phyloP scores from a whole-genome alignment of 495 filamentous ascomycete species.

The Halenospora varia region DNA sequence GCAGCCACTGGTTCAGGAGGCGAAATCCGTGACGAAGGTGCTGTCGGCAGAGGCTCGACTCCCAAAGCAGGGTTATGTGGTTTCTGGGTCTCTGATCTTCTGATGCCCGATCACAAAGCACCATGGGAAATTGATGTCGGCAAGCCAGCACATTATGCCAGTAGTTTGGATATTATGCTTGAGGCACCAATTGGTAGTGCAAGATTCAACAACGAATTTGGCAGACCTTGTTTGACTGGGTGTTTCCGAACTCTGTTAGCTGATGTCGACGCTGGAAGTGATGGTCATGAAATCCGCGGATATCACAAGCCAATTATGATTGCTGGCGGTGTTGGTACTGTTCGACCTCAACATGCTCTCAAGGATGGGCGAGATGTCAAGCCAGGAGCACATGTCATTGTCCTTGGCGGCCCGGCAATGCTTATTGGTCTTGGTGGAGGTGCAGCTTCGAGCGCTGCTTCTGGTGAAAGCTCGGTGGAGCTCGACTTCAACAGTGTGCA shows the following conservation, averaged over 20 bases:
- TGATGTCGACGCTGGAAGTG: slow-evolving; percentile 55
- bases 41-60: slow-evolving; percentile 86
- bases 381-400: slow-evolving; percentile 81
- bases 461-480: slow-evolving; percentile 82
- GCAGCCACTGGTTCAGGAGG: slow-evolving; percentile 95
- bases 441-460: slow-evolving; percentile 86
- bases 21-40: slow-evolving; percentile 91
- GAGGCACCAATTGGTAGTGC: slow-evolving; percentile 94
- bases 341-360: slow-evolving; percentile 86
- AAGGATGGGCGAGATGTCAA: slow-evolving; percentile 75
- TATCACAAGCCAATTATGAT: slow-evolving; percentile 99
- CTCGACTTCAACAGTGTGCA: slow-evolving; percentile 96
- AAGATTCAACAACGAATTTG: slow-evolving; percentile 97
- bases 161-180: slow-evolving; percentile 92
- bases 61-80: slow-evolving; percentile 91
- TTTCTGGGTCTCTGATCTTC: slow-evolving; percentile 90
- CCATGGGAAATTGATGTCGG: slow-evolving; percentile 93
- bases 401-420: slow-evolving; percentile 95
- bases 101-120: slow-evolving; percentile 73
- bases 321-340: slow-evolving; percentile 93
- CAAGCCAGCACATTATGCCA: slow-evolving; percentile 86
- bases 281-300: slow-evolving; percentile 69
- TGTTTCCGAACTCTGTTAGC: slow-evolving; percentile 86
- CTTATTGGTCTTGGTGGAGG: slow-evolving; percentile 94
- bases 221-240: slow-evolving; percentile 82